These are phyloP conservation scores for Phallus indusiatus DNA, from an alignment of 768 basidiomycete genomes.

Conservation along the genomic window DNA sequence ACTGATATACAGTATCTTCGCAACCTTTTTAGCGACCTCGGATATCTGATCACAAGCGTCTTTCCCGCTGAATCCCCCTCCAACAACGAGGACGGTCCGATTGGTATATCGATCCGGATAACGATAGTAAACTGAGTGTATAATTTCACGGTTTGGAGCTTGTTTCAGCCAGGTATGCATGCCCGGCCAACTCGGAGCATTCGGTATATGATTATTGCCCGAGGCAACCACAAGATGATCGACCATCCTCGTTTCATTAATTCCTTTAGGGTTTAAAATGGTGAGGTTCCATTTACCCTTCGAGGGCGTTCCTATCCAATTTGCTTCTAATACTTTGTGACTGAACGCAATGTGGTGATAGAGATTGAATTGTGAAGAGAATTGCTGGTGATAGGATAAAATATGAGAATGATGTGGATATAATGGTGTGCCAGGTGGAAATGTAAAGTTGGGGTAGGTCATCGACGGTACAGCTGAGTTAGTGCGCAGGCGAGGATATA, in stretches of 20 bases:
- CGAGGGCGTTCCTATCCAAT: conserved; percentile 33
- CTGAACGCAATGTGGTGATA: conserved; percentile 32
- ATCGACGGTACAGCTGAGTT: conserved; percentile 50
- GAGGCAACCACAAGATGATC: conserved; percentile 48
- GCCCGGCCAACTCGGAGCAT: conserved; percentile 35
- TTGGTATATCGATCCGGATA: conserved; percentile 33
- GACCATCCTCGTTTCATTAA: conserved; percentile 17
- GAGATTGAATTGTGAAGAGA: conserved; percentile 31
- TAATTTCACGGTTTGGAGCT: conserved; percentile 27
- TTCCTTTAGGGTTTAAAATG: conserved; percentile 17
- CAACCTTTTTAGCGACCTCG: conserved; percentile 32
- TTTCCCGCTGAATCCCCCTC: conserved; percentile 36
- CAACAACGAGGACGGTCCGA: conserved; percentile 39
- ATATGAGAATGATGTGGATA: conserved; percentile 40
- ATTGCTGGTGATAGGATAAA: conserved; percentile 36
- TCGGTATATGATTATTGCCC: conserved; percentile 49
- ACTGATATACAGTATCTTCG: background rate
- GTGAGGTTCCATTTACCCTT: conserved; percentile 38
- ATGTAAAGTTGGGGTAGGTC: conserved; percentile 49
- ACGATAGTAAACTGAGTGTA: conserved; percentile 48
- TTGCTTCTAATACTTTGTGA: conserved; percentile 32
- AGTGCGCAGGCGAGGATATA: conserved; percentile 46
- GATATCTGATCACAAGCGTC: conserved; percentile 38
- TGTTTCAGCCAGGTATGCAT: conserved; percentile 39
- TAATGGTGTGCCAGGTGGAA: conserved; percentile 39